Evolutionary conservation across 2,329 filamentous ascomycete genomes (phyloP).

Genomic region (Botrytis sinoallii): DNA sequence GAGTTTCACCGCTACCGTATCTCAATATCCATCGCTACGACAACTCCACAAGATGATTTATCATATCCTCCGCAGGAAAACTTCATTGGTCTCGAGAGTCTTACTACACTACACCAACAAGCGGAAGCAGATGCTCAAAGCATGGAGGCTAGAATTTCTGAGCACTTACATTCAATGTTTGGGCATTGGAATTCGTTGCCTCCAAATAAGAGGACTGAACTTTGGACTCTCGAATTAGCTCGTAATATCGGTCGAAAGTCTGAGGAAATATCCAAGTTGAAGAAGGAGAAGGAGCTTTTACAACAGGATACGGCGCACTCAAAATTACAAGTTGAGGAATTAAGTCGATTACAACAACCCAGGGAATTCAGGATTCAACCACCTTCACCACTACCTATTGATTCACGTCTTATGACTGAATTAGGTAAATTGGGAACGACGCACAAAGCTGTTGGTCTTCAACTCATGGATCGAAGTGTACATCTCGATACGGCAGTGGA

Average conservation of each 20-base stretch:
- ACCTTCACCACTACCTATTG: conserved; percentile 52
- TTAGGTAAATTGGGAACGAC: conserved; percentile 47
- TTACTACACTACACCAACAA: conserved; percentile 39
- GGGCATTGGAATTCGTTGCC: conserved; percentile 70
- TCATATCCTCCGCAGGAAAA: conserved; percentile 43
- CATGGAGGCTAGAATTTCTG: conserved; percentile 65
- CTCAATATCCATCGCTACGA: conserved; percentile 49
- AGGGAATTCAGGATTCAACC: conserved; percentile 54
- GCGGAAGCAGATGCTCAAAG: conserved; percentile 40
- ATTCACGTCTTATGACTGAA: conserved; percentile 47
- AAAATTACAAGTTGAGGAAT: conserved; percentile 56
- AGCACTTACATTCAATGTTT: conserved; percentile 76
- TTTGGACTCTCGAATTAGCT: conserved; percentile 61
- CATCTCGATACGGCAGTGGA: conserved; percentile 53
- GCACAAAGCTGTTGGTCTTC: conserved; percentile 45
- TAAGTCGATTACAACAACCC: conserved; percentile 58
- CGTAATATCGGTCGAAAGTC: conserved; percentile 56
- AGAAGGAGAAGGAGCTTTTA: conserved; percentile 44
- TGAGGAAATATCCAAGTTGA: conserved; percentile 49
- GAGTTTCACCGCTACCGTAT: conserved; percentile 66
- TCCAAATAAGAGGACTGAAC: conserved; percentile 52
- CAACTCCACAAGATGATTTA: conserved; percentile 50
- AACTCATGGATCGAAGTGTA: conserved; percentile 49
- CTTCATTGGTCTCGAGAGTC: conserved; percentile 32
- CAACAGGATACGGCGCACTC: conserved; percentile 55